Conservation (phyloP, 208 protist species). For the Angomonas deanei region DNA sequence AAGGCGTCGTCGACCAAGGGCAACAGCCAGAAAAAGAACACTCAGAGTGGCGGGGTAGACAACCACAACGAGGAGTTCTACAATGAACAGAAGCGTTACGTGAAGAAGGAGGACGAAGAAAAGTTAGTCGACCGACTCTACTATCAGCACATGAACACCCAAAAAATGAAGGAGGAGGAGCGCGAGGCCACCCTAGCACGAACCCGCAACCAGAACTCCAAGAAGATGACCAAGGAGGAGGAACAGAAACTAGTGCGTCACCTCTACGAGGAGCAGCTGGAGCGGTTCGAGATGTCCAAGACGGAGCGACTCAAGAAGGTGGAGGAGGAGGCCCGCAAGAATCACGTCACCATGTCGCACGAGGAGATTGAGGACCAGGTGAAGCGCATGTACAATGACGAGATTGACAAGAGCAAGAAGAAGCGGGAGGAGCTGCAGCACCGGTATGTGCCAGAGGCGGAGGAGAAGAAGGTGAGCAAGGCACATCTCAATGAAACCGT, state of each 20-base stretch:
- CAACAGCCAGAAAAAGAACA: too few species aligned
- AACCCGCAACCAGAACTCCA: slow-evolving; percentile 17
- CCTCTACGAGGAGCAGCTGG: slow-evolving; percentile 78
- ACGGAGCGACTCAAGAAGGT: slow-evolving; percentile 49
- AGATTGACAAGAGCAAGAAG: slow-evolving; percentile 43
- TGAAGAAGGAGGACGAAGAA: slow-evolving; percentile 48
- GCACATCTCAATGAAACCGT: slow-evolving; percentile 56
- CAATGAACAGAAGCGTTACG: slow-evolving; percentile 12
- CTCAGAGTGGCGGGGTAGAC: too few species aligned
- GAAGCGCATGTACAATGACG: slow-evolving; percentile 76
- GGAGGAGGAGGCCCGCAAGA: slow-evolving; percentile 49
- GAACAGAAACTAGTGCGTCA: slow-evolving; percentile 54
- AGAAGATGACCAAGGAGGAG: slow-evolving; percentile 45
- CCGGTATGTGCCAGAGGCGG: slow-evolving; percentile 43
- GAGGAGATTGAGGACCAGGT: slow-evolving; percentile 72
- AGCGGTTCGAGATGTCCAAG: slow-evolving; percentile 50
- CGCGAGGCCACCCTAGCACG: slow-evolving; percentile 40
- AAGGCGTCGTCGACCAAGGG: too few species aligned
- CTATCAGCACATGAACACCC: slow-evolving; percentile 69
- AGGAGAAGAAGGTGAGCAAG: slow-evolving; percentile 68
- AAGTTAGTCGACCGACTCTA: slow-evolving; percentile 74
- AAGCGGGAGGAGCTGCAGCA: slow-evolving; percentile 43
- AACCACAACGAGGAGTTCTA: not conserved
- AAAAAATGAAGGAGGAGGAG: slow-evolving; percentile 55
- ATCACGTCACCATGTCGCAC: slow-evolving; percentile 57